phyloP scores from a whole-genome alignment of 768 basidiomycete species.

The Nidularia pulvinata region DNA sequence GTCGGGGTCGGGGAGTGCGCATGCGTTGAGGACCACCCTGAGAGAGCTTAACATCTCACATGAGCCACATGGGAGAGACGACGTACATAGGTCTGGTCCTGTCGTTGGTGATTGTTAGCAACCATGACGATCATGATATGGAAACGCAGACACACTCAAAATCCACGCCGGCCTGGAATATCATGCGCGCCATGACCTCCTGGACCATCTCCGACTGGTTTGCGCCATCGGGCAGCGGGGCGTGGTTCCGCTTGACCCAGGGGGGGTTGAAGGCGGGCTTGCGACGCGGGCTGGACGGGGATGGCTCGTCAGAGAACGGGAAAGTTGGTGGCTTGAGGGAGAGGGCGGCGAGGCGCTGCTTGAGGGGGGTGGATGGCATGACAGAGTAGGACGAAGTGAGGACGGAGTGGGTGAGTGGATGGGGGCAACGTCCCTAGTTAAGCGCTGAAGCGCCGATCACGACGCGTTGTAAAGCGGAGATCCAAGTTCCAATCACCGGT shows the following conservation, averaged over 20 bases:
- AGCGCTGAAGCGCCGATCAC: too few relatives aligned
- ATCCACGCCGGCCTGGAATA: conserved; percentile 90
- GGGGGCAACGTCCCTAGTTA: background rate
- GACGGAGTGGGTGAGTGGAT: background rate
- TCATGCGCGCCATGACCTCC: conserved; percentile 67
- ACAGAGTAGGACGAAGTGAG: background rate
- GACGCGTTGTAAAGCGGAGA: too few relatives aligned
- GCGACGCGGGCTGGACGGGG: conserved; percentile 3
- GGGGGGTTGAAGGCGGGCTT: background rate
- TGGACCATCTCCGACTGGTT: conserved; percentile 65
- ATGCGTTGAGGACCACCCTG: conserved; percentile 84
- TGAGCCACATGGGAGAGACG: conserved; percentile 2
- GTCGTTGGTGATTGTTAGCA: background rate
- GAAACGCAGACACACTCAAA: conserved; percentile 62
- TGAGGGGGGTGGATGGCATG: conserved; percentile 30
- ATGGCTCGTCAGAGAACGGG: conserved; percentile 31
- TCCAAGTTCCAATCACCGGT: too few relatives aligned
- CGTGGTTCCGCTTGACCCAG: background rate
- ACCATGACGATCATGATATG: background rate
- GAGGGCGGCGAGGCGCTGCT: conserved; percentile 67
- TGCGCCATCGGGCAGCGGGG: background rate
- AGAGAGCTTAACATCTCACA: conserved; percentile 3
- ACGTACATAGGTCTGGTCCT: conserved; percentile 89
- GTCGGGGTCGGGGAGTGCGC: conserved; percentile 79
- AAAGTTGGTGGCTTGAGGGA: conserved; percentile 46